Evolutionary conservation across 495 filamentous ascomycete species (phyloP).

Genomic region (Hypoxylon perforatum): DNA sequence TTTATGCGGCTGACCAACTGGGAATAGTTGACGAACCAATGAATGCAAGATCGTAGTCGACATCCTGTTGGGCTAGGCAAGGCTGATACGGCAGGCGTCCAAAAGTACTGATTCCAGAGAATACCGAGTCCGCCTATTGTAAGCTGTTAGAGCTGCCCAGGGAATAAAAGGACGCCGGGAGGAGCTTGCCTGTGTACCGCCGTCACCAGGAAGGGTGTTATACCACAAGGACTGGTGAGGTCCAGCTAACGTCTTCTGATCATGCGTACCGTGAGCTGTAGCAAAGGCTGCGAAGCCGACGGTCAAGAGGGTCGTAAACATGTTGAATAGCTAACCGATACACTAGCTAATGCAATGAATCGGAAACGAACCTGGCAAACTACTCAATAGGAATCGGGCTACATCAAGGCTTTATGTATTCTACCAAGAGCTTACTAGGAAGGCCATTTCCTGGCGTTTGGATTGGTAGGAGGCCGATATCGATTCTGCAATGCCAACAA

Average conservation of each 20-base stretch:
- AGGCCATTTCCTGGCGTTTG: conserved; percentile 4
- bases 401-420: conserved; percentile 15
- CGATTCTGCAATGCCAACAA: conserved; percentile 30
- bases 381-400: conserved; percentile 2
- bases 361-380: neutral
- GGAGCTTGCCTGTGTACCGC: conserved; percentile 58
- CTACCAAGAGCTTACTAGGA: conserved; percentile 19
- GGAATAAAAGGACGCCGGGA: neutral
- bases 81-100: conserved; percentile 80
- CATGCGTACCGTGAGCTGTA: conserved; percentile 50
- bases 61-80: conserved; percentile 74
- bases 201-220: conserved; percentile 63
- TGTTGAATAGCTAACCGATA: conserved; percentile 18
- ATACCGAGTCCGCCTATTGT: conserved; percentile 64
- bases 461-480: conserved; percentile 35
- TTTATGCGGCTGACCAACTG: neutral
- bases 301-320: conserved; percentile 39
- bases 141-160: conserved; percentile 16
- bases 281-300: conserved; percentile 41
- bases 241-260: conserved; percentile 57
- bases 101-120: conserved; percentile 88
- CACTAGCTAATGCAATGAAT: conserved; percentile 1
- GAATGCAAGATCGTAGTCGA: conserved; percentile 81
- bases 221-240: conserved; percentile 66
- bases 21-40: conserved; percentile 73